Evolutionary conservation across 805 yeast genomes (phyloP).

Genomic region (Ogataea paraovalis): DNA sequence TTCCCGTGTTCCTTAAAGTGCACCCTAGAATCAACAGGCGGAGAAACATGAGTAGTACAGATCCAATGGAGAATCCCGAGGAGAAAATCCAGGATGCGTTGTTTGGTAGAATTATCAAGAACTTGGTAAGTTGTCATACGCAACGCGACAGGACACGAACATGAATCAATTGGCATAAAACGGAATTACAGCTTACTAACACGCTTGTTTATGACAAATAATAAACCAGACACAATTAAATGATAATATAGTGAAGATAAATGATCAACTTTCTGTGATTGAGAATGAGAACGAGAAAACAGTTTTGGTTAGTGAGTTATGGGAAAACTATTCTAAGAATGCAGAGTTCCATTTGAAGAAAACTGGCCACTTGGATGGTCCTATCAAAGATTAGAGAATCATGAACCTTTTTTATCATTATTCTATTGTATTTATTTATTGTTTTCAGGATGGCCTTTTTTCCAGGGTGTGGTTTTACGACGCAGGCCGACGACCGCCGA

Average conservation of each 20-base stretch:
- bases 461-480: too few relatives aligned
- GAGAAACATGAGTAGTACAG: conserved; percentile 6
- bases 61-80: conserved; percentile 77
- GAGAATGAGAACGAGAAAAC: conserved; percentile 65
- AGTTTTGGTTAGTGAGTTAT: conserved; percentile 70
- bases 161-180: background rate
- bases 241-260: conserved; percentile 62
- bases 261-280: conserved; percentile 55
- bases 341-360: conserved; percentile 66
- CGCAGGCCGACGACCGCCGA: too few relatives aligned
- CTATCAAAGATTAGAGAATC: conserved; percentile 13
- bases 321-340: conserved; percentile 72
- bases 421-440: background rate
- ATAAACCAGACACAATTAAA: conserved; percentile 57
- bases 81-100: conserved; percentile 77
- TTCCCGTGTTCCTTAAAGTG: too few relatives aligned
- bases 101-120: conserved; percentile 69
- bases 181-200: too few relatives aligned
- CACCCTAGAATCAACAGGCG: background rate
- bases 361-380: conserved; percentile 51
- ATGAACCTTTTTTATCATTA: too few relatives aligned
- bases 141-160: background rate
- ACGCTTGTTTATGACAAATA: background rate
- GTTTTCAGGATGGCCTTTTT: background rate
- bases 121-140: conserved; percentile 50